These are phyloP conservation scores for Teratosphaeria gauchensis DNA, from an alignment of 2,329 filamentous ascomycete species.

Conservation along the genomic window DNA sequence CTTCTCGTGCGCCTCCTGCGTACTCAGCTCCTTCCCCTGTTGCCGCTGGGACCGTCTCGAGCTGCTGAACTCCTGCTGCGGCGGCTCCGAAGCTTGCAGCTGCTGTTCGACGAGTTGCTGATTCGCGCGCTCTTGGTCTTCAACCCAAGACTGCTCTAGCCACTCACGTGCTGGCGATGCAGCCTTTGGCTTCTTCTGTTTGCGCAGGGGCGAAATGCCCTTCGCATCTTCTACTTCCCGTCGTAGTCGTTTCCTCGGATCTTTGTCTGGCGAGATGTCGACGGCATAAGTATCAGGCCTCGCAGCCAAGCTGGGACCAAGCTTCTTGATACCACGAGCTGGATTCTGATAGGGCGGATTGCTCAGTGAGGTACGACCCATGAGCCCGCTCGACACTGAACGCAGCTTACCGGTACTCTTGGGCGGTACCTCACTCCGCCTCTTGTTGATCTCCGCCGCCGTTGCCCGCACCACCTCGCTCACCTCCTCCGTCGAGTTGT, in stretches of 20 bases:
- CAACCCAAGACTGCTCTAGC: neutral
- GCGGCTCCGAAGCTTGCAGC: neutral
- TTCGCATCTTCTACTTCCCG: neutral
- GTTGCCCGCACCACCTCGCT: conserved; percentile 1
- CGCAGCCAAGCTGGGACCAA: neutral
- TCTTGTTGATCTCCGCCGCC: neutral
- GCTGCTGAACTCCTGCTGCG: neutral
- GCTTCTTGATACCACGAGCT: neutral
- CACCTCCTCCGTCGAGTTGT: neutral
- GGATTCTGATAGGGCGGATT: neutral
- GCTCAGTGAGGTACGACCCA: neutral
- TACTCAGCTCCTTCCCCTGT: neutral
- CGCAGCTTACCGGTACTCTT: conserved; percentile 2
- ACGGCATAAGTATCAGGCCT: conserved; percentile 4
- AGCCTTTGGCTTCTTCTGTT: neutral
- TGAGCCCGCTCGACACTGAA: neutral
- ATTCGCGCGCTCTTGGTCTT: neutral
- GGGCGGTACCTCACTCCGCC: neutral
- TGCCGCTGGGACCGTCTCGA: neutral
- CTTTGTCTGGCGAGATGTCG: conserved; percentile 1
- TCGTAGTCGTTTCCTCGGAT: neutral
- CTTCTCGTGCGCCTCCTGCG: neutral
- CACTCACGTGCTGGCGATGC: neutral
- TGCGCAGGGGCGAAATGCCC: conserved; percentile 1
- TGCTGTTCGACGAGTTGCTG: neutral